Conservation (phyloP, 2,329 filamentous ascomycete species). For the Phoma sp. region DNA sequence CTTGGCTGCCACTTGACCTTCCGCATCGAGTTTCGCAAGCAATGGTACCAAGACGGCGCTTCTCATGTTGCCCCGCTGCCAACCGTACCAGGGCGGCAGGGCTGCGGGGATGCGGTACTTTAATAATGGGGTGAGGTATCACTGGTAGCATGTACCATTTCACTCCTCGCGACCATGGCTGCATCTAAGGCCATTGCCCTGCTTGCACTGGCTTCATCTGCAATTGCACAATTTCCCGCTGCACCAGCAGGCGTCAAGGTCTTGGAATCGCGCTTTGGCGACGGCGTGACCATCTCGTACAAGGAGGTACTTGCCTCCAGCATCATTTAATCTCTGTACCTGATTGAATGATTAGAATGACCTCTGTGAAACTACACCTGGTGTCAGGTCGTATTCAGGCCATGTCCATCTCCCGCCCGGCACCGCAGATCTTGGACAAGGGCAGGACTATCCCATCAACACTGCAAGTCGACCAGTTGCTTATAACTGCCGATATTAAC, state of each 20-base stretch:
- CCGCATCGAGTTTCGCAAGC: constrained; percentile 3
- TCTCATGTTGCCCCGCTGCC: constrained; percentile 8
- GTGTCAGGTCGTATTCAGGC: constrained; percentile 62
- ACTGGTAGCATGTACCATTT: background rate
- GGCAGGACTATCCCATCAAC: too few relatives aligned
- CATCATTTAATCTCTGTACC: background rate
- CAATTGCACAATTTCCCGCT: background rate
- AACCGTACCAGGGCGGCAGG: constrained; percentile 1
- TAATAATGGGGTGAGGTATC: background rate
- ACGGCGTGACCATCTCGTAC: constrained; percentile 21
- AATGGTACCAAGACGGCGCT: constrained; percentile 1
- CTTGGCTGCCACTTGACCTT: constrained; percentile 12
- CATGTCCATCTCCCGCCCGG: constrained; percentile 65
- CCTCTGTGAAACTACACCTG: constrained; percentile 61
- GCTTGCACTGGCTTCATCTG: background rate
- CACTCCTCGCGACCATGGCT: background rate
- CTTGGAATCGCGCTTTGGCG: constrained; percentile 10
- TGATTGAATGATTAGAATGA: constrained; percentile 11
- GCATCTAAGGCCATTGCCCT: background rate
- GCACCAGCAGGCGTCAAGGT: background rate
- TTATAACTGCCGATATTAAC: too few relatives aligned
- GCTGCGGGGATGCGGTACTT: background rate
- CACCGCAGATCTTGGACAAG: too few relatives aligned
- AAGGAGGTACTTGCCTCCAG: constrained; percentile 17
- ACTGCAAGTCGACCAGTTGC: too few relatives aligned